Evolutionary conservation across 306 rosid genomes (phyloP).

Genomic region (Vigna mungo): DNA sequence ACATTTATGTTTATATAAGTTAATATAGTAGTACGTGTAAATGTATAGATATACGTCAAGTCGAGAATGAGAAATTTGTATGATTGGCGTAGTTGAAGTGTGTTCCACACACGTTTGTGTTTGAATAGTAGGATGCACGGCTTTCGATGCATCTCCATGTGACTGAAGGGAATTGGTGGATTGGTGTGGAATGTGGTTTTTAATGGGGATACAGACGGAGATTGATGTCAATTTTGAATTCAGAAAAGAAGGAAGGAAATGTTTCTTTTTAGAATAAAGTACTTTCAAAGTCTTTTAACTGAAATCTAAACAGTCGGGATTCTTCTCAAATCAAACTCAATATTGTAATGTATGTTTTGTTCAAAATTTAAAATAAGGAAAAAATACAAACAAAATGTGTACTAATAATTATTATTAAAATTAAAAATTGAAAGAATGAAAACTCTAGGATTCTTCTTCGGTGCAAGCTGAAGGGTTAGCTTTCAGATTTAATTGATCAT

Average conservation of each 20-base stretch:
- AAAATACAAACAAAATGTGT: conserved; percentile 9
- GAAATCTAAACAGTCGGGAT: background rate
- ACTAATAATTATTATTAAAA: no score
- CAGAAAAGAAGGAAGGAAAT: no score
- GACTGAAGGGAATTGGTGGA: background rate
- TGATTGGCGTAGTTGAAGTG: no score
- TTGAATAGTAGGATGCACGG: background rate
- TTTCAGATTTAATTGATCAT: conserved; percentile 18
- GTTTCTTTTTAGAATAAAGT: no score
- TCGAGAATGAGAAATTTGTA: no score
- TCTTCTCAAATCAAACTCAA: conserved; percentile 10
- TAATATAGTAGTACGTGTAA: no score
- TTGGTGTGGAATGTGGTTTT: background rate
- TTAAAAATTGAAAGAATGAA: conserved; percentile 7
- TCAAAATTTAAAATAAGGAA: background rate
- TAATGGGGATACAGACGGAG: background rate
- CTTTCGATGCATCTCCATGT: background rate
- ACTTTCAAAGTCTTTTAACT: no score
- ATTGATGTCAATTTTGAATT: no score
- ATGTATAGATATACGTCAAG: no score
- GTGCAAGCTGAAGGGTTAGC: background rate
- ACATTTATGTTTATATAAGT: background rate
- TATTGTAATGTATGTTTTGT: conserved; percentile 19
- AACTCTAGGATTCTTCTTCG: background rate
- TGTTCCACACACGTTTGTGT: background rate